Base-by-base conservation (phyloP, 2,329 filamentous ascomycete genomes). In the Arachnopeziza araneosa region DNA sequence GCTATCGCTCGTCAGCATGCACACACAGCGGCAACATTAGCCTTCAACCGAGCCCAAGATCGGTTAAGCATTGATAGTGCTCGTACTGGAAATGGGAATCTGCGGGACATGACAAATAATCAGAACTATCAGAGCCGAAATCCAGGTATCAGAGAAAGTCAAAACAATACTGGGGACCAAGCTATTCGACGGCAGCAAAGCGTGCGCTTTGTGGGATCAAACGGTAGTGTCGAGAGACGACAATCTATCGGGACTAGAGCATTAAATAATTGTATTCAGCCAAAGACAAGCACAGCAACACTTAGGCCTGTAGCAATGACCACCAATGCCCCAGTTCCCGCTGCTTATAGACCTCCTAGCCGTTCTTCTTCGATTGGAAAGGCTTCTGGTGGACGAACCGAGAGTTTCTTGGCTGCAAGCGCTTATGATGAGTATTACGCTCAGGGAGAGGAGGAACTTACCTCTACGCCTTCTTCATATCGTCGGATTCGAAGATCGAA, bases 11-110 rank as follows among this genome's bases (percentile, higher is more conserved):
- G 82, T 54, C 77, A 82, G 57, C 83, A 88, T 71, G 87, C 87
- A 8, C 80, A 84, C 49, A 78, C 81, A 49, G 86, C 87, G 23
- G 87, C 87, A 8, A 75, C 77, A 36, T 75, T 85, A 67, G 87
- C 87, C 1, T 89, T 83, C 68, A 71, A 75, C 7, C 77, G 80
- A 61, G 80, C 81, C n/a, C 76, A 76, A 57, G 75, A 75, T 44
- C 74, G 76, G 14, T 74, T 69, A 49, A 74, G 68, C 59, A 68
- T 69, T 26, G 75, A 76, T 54, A 66, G 70, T 56, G 73, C 71
- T 72, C 73, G 58, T 71, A 73, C 44, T 65, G 62, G 60, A 14
- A 23, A 22, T 52, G 10, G 24, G 50, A 23, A 24, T n/a, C 14
- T 24, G 24, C 14, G 24, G 22, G 24, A 54, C 24, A 48, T 72